Evolutionary conservation across 768 basidiomycete genomes (phyloP), one percentile per base, ranked within the genome.

Genomic region (Tylopilus felleus): DNA sequence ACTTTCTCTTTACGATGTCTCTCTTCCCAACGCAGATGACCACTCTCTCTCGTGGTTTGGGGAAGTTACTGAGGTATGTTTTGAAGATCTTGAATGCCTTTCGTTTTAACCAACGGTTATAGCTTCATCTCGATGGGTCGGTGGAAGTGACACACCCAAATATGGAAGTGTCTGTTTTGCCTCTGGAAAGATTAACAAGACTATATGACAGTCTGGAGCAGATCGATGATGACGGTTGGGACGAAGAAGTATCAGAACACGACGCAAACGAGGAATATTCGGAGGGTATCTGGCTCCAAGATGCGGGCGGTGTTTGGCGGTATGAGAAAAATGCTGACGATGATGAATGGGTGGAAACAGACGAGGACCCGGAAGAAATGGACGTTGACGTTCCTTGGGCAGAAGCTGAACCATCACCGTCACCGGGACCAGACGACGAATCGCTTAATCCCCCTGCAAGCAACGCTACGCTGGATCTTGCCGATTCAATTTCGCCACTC

Each of bases 191-290:
- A 22, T 68, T 95, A 45, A 90, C 87, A 10, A 80, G 84, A 58
- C 71, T 97, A 36, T 85, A 89, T 57, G 93, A 93, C 69, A 88
- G 86, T 22, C 75, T 88, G 36, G 91, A 93, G 49, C 89, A 89
- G 64, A 76, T 90, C 8, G 86, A 90, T 56, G 84, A 86, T 53
- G 83, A 83, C 49, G 66, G 80, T 25, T 86, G 84, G 82, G 75
- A 74, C 27, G 71, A 74, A 28, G 71, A 71, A 19, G 35, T 33
- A 13, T 72, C 70, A 29, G 71, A 71, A 48, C 69, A 45, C 2
- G 58, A 58, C 38, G 69, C 68, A 3, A 71, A 77, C n/a, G 78
- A 77, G 21, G 75, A 76, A 7, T 73, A 75, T 19, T 70, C 75
- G 8, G 71, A 75, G 22, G 74, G 70, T 14, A 56, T 75, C 7